Evolutionary conservation across 306 rosid genomes (phyloP), one percentile per base, ranked within the genome.

Genomic region (Fagus sylvatica): DNA sequence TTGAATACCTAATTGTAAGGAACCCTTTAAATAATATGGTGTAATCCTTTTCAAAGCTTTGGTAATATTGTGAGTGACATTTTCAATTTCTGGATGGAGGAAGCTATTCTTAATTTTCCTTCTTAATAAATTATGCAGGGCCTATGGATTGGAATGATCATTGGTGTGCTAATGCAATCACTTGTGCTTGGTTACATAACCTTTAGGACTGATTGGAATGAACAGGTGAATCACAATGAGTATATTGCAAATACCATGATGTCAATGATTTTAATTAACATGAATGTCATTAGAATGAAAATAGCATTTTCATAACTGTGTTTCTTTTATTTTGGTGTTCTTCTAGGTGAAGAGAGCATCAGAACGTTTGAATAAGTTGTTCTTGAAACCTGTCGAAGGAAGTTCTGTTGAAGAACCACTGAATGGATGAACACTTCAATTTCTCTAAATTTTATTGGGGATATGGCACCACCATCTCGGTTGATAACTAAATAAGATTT

Each of bases 141-240:
- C 4, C 13, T 65, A 2, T 65, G 71, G 71, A 65, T 65, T 39
- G 49, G 71, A 39, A 65, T 65, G 71, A 65, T 65, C 48, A 39
- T 65, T 6, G 71, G 71, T 4, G 48, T 65, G 2, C 32, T 37
- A 28, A 39, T 65, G 48, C 71, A 65, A 17, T 16, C 30, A 7
- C 71, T 65, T 13, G 49, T 65, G 32, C 71, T 65, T 5, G 71
- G 71, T 22, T 65, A 65, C 42, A 2, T 65, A 15, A 65, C 71
- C 48, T 39, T 16, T 3, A 65, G 7, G 30, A 65, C 71, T 4
- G 16, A 65, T 39, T 65, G 71, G 71, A 39, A 17, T 65, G 71
- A 65, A 17, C 49, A 65, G 71, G 71, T 65, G 37, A 65, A 16
- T 65, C 32, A 2, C 37, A 65, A 16, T 37, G 49, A 17, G 1